phyloP scores from a whole-genome alignment of 805 yeast genomes.

The Grigorovia yakushimaensis region DNA sequence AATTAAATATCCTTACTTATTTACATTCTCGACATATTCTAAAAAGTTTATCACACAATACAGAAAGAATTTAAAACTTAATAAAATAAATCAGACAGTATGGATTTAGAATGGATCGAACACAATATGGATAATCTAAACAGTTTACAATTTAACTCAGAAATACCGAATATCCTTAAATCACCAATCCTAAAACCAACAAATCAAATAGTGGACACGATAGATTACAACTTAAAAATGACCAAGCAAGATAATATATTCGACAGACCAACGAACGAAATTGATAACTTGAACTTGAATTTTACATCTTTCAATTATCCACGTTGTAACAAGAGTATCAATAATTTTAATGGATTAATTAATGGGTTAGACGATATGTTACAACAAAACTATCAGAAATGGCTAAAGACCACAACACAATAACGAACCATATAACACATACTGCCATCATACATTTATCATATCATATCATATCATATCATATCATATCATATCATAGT shows the following conservation, averaged over 20 bases:
- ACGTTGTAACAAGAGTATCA: constrained; percentile 4
- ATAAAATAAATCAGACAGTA: neutral
- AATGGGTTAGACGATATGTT: neutral
- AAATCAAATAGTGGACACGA: neutral
- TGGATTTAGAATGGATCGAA: neutral
- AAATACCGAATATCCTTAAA: neutral
- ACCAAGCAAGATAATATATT: neutral
- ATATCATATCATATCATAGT: too few relatives aligned
- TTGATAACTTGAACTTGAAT: neutral
- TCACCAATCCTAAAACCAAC: neutral
- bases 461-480: too few relatives aligned
- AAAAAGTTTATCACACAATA: neutral
- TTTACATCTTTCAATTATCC: constrained; percentile 15
- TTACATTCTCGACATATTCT: neutral
- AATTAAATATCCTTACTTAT: neutral
- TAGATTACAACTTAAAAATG: neutral
- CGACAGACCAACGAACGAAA: neutral
- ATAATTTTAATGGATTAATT: neutral
- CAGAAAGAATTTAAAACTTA: neutral
- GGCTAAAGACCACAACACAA: neutral
- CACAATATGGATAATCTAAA: neutral
- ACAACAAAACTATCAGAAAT: neutral
- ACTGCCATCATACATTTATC: too few relatives aligned
- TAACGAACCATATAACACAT: neutral
- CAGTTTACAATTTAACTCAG: neutral